phyloP scores from a whole-genome alignment of 371 early-diverging fungal genomes.

The Umbelopsis sp. region DNA sequence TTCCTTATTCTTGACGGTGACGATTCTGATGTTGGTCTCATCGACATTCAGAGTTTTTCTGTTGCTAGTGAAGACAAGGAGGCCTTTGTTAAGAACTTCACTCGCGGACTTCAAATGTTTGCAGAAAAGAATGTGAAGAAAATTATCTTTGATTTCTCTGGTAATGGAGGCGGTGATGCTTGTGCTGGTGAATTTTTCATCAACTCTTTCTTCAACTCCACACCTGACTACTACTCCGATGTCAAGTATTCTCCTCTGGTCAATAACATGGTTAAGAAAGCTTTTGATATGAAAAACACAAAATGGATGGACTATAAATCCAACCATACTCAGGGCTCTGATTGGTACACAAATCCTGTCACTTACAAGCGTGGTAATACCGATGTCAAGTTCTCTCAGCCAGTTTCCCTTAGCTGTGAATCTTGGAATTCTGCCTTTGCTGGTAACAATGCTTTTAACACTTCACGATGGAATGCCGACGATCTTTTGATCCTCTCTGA shows the following conservation, averaged over 20 bases:
- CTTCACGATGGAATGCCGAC: slow-evolving; percentile 39
- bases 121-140: slow-evolving; percentile 45
- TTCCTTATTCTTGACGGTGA: slow-evolving; percentile 38
- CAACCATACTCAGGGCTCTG: slow-evolving; percentile 22
- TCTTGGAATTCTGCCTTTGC: slow-evolving; percentile 26
- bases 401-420: slow-evolving; percentile 38
- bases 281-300: slow-evolving; percentile 36
- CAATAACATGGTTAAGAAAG: slow-evolving; percentile 45
- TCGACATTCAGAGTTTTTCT: slow-evolving; percentile 56
- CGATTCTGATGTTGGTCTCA: slow-evolving; percentile 42
- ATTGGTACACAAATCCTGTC: slow-evolving; percentile 42
- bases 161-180: slow-evolving; percentile 57
- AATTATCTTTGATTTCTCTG: slow-evolving; percentile 50
- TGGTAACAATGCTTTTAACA: slow-evolving; percentile 27
- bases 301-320: slow-evolving; percentile 52
- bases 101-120: slow-evolving; percentile 40
- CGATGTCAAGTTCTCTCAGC: slow-evolving; percentile 39
- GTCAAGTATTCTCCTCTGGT: slow-evolving; percentile 50
- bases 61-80: slow-evolving; percentile 40
- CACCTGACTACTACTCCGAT: slow-evolving; percentile 51
- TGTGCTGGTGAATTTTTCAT: slow-evolving; percentile 58
- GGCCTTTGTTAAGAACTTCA: slow-evolving; percentile 41
- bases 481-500: slow-evolving; percentile 50
- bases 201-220: slow-evolving; percentile 46
- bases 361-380: slow-evolving; percentile 40